Evolutionary conservation across 2,329 filamentous ascomycete species (phyloP), one percentile per base, ranked within the genome.

Genomic region (Monilinia vaccinii-corymbosi): DNA sequence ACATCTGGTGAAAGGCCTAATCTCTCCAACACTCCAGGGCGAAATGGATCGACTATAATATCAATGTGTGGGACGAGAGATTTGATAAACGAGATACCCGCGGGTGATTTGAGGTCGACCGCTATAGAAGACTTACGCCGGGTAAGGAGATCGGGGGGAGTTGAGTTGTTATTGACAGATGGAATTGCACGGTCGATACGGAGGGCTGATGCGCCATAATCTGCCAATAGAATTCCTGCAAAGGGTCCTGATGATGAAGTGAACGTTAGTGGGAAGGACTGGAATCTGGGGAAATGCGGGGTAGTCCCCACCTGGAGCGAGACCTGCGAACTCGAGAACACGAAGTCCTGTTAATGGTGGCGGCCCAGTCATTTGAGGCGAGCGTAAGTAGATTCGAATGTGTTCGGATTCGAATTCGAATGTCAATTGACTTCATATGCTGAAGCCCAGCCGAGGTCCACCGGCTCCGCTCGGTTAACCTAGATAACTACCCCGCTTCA

Each of bases 41-140:
- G 88, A 77, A 91, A 97, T 0, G 94, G 93, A 73, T 97, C 94
- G 72, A 97, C 94, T 32, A 97, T 74, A 40, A 97, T 79, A 74
- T 97, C 93, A 60, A 84, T 79, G 18, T 76, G 71, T 18, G 76
- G 73, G 40, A 87, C 75, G 1, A 97, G 78, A 3, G 79, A 76
- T 62, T 84, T 85, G 57, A 96, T 74, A 8, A 97, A 77, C 1
- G 79, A 78, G 14, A 85, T 71, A 8, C 89, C 91, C 0, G 74
- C 67, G 0, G 81, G 66, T 0, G 82, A 80, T 71, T 94, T 95
- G 56, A 97, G 81, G 75, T 97, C 83, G 3, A 97, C 79, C 44
- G 85, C 81, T 63, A 97, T 84, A 34, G 89, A 94, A 60, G 84
- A 76, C 73, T 97, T 97, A 77, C 82, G 87, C 14, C 91, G 85